phyloP scores from a whole-genome alignment of 2,329 filamentous ascomycete genomes.

The Ceratocystis albifundus region DNA sequence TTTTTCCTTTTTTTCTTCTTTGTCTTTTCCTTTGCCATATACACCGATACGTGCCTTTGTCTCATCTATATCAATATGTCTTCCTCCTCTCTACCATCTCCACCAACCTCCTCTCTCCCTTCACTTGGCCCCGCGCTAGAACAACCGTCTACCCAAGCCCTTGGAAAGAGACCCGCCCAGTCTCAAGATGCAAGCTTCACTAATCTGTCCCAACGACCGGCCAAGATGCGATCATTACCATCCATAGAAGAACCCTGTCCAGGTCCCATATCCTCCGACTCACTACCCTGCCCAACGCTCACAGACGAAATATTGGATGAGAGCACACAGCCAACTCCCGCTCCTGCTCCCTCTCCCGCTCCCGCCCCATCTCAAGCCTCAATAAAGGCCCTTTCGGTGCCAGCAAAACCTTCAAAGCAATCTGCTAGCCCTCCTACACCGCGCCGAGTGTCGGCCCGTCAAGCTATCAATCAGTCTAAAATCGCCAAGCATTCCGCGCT shows the following conservation, averaged over 20 bases:
- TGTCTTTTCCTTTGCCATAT: no score
- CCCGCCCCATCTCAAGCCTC: background rate
- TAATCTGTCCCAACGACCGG: no score
- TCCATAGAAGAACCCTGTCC: no score
- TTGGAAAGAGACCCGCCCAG: no score
- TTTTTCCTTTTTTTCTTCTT: no score
- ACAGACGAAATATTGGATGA: no score
- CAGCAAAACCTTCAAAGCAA: background rate
- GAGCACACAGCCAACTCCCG: background rate
- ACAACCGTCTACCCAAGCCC: background rate
- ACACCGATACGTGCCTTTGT: no score
- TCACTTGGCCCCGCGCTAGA: background rate
- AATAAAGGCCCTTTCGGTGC: background rate
- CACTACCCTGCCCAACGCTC: no score
- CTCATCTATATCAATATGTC: background rate
- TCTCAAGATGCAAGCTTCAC: no score
- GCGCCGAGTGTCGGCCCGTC: slow-evolving; percentile 5
- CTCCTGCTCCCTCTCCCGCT: background rate
- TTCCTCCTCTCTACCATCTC: background rate
- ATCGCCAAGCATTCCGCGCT: background rate
- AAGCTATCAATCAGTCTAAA: background rate
- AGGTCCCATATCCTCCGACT: no score
- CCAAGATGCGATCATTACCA: no score
- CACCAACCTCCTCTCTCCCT: background rate
- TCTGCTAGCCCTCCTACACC: background rate